phyloP scores from a whole-genome alignment of 805 yeast species.

The Metschnikowia hibisci region DNA sequence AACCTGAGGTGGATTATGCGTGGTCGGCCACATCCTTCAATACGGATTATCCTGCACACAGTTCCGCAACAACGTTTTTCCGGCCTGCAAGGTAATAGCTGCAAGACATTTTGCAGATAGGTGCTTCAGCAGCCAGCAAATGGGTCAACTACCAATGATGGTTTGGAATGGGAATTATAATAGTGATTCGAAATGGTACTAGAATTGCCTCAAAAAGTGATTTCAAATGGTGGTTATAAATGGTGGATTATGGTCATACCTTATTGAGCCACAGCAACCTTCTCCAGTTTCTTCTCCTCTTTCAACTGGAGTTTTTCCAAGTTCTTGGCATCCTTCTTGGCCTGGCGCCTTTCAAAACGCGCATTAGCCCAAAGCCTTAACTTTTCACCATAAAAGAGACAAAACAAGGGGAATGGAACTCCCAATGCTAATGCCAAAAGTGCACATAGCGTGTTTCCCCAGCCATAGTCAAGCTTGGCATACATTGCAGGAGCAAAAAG shows the following conservation, averaged over 20 bases:
- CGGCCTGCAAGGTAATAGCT: not conserved
- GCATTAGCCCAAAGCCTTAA: constrained; percentile 57
- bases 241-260: not conserved
- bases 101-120: not conserved
- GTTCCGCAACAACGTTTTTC: not conserved
- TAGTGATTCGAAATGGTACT: too few relatives aligned
- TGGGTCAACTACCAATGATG: too few relatives aligned
- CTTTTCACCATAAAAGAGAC: constrained; percentile 52
- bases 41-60: not conserved
- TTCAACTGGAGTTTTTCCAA: constrained; percentile 29
- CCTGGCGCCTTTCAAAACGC: constrained; percentile 45
- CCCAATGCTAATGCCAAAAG: constrained; percentile 55
- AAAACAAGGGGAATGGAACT: constrained; percentile 63
- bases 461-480: constrained; percentile 54
- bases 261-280: not conserved
- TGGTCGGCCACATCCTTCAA: too few relatives aligned
- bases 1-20: too few relatives aligned
- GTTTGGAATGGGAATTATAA: too few relatives aligned
- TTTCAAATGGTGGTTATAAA: not conserved
- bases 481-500: constrained; percentile 60
- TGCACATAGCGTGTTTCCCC: constrained; percentile 67
- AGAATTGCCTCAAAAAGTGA: too few relatives aligned
- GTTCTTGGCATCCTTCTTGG: constrained; percentile 41
- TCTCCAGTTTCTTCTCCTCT: constrained; percentile 10
- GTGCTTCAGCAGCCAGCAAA: not conserved